These are phyloP conservation scores for Cylindrotheca closterium DNA, from an alignment of 108 stramenopile genomes.

Conservation along the genomic window DNA sequence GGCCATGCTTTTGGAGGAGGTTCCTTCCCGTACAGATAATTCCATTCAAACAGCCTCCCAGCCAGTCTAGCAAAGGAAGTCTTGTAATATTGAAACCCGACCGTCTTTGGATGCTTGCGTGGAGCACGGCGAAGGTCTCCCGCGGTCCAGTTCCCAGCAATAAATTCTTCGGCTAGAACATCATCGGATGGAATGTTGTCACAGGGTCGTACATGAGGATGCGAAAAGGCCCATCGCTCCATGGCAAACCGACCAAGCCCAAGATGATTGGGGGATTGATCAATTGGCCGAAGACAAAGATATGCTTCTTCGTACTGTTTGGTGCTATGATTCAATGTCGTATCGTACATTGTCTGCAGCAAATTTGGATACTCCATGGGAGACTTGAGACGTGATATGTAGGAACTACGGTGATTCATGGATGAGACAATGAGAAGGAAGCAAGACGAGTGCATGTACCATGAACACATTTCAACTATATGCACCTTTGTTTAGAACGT, in stretches of 20 bases:
- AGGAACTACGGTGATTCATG: slow-evolving; percentile 21
- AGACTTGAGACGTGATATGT: slow-evolving; percentile 13
- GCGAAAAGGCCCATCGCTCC: slow-evolving; percentile 20
- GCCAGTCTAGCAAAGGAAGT: slow-evolving; percentile 10
- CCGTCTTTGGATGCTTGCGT: background rate
- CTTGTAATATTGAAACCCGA: slow-evolving; percentile 6
- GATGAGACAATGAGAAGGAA: too few species aligned
- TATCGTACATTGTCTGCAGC: slow-evolving; percentile 19
- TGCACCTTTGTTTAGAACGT: background rate
- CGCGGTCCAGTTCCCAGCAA: slow-evolving; percentile 2
- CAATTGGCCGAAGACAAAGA: slow-evolving; percentile 10
- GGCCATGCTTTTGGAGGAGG: slow-evolving; percentile 11
- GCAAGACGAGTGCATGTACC: too few species aligned
- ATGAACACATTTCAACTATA: too few species aligned
- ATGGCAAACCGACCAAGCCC: slow-evolving; percentile 25
- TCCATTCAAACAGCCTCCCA: slow-evolving; percentile 25
- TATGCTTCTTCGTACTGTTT: background rate
- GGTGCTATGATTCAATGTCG: slow-evolving; percentile 17
- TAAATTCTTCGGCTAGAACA: slow-evolving; percentile 1
- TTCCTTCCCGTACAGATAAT: slow-evolving; percentile 11
- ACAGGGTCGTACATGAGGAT: slow-evolving; percentile 28
- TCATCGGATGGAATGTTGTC: slow-evolving; percentile 8
- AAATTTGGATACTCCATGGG: slow-evolving; percentile 10
- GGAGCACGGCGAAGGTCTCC: background rate
- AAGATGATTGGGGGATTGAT: slow-evolving; percentile 8